Base-by-base conservation (phyloP, 1,284 basidiomycete species). In the Malassezia brasiliensis region DNA sequence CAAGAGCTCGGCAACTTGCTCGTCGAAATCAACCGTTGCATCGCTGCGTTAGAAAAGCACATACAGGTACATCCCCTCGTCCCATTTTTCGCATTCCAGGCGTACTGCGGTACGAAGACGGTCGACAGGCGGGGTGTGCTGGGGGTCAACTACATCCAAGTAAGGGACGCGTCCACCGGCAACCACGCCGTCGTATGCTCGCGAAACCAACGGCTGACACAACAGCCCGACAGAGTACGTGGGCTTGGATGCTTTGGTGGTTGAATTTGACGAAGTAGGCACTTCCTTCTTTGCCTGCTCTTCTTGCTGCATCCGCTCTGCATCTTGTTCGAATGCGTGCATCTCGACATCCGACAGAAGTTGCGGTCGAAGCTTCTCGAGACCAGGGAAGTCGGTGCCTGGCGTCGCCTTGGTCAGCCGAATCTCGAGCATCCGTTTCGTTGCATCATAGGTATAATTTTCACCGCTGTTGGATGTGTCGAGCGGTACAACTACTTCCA, bases 1-100 rank as follows among this genome's bases (percentile, higher is more conserved):
- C 11, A 54, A 14, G 15, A 52, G 47, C 3, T 30, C 57, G 15
- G 56, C 52, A 5, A 61, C 53, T 25, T 53, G 47, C 6, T 53
- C 58, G 19, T 62, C 60, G 6, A 42, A 14, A 40, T 62, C 56
- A 7, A 57, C 45, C 7, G 39, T 41, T 4, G 30, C 2, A 36
- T 50, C 49, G 36, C 46, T 47, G 28, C 2, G 25, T 20, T 5
- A 35, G 32, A 7, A 1, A 10, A 7, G 19, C 22, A 28, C 49
- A 20, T 50, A 49, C 36, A 57, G 40, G 30, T 46, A 57, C 47
- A 55, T 52, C 31, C 56, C 56, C 15, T 62, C 60, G 37, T 62
- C 60, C 56, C 56, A 62, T 53, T 62, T 59, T 22, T 49, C 52
- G 40, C 36, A 22, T 34, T 62, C 60, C 1, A 41, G n/a, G 7